Percentiles rank a stretch among this genome's conserved stretches.
Evolutionary conservation across 495 filamentous ascomycete genomes (phyloP).

Genomic region (Parachaetomium inaequale): DNA sequence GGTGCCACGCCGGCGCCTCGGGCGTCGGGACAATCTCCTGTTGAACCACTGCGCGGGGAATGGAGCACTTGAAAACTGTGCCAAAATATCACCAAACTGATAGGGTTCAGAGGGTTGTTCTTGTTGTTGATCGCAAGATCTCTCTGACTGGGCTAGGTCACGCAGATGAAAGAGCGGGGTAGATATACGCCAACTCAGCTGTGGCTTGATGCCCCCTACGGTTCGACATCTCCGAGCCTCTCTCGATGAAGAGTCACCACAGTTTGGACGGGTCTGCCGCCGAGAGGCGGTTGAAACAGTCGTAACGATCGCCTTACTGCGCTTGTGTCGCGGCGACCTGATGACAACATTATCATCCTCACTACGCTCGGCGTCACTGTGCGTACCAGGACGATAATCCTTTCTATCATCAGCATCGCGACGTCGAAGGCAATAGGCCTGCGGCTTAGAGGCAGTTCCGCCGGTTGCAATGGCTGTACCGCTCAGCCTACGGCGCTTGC

Average conservation of each 20-base stretch:
- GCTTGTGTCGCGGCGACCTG: constrained; percentile 11
- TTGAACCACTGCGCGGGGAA: too few relatives aligned
- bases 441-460: not conserved
- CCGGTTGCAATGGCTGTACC: constrained; percentile 10
- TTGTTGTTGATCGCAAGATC: too few relatives aligned
- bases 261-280: constrained; percentile 8
- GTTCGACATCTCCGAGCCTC: too few relatives aligned
- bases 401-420: too few relatives aligned
- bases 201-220: too few relatives aligned
- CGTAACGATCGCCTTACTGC: constrained; percentile 11
- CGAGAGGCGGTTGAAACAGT: not conserved
- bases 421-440: not conserved
- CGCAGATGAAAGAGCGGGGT: too few relatives aligned
- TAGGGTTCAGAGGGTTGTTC: too few relatives aligned
- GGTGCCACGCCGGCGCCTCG: not conserved
- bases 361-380: constrained; percentile 5
- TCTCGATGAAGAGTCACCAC: constrained; percentile 4
- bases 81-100: too few relatives aligned
- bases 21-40: not conserved
- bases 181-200: too few relatives aligned
- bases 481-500: constrained; percentile 4
- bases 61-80: too few relatives aligned
- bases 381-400: not conserved
- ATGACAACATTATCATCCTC: constrained; percentile 9
- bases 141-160: too few relatives aligned